These are phyloP conservation scores for Stemphylium beticola DNA, from an alignment of 2,329 filamentous ascomycete genomes.

Conservation along the genomic window DNA sequence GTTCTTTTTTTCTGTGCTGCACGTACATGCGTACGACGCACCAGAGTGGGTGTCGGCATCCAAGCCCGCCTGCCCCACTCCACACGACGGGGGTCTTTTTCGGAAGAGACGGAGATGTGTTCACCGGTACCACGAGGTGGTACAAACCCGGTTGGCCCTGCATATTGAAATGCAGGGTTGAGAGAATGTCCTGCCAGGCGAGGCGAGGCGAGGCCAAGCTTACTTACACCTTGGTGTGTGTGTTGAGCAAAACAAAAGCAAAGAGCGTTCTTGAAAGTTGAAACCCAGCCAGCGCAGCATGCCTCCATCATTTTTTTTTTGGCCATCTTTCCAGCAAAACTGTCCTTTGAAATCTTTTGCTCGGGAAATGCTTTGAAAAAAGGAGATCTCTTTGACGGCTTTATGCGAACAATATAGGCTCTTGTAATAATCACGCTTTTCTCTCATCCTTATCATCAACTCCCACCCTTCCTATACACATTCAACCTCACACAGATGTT, in stretches of 20 bases:
- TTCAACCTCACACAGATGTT: no score
- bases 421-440: conserved; percentile 12
- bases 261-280: conserved; percentile 6
- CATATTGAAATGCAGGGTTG: conserved; percentile 1
- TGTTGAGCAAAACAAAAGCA: conserved; percentile 9
- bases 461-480: background rate
- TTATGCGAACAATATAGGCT: conserved; percentile 9
- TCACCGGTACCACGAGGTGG: background rate
- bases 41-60: conserved; percentile 9
- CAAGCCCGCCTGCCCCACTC: conserved; percentile 14
- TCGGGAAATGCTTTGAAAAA: background rate
- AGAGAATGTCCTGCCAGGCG: background rate
- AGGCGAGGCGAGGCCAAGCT: background rate
- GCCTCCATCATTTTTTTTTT: no score
- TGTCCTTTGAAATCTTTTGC: background rate
- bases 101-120: background rate
- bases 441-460: background rate
- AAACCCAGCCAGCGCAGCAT: conserved; percentile 4
- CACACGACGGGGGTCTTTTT: background rate
- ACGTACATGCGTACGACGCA: conserved; percentile 12
- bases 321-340: no score
- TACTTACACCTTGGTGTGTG: background rate
- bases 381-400: conserved; percentile 6
- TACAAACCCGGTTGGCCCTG: conserved; percentile 2
- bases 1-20: conserved; percentile 7